These are phyloP conservation scores for Trichoderma harzianum DNA, from an alignment of 2,329 filamentous ascomycete species.

Conservation along the genomic window DNA sequence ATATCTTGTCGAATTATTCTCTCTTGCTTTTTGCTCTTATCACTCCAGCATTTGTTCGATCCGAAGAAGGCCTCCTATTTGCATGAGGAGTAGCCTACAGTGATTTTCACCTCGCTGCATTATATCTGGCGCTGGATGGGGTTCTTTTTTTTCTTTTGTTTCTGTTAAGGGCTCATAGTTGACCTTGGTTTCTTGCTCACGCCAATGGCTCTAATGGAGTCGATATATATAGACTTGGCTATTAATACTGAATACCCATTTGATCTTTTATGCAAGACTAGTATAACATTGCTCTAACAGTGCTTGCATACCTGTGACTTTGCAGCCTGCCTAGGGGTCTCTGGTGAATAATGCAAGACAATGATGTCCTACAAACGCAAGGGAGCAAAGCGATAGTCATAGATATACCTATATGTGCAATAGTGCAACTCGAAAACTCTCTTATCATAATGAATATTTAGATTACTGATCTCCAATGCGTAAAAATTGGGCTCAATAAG, in stretches of 20 bases:
- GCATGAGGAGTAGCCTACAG: not conserved
- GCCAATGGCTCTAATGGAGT: not conserved
- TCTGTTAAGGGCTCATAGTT: not conserved
- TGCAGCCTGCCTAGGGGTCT: not conserved
- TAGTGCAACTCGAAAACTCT: not conserved
- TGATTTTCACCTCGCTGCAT: not conserved
- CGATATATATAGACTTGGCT: not conserved
- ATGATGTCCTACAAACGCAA: not conserved
- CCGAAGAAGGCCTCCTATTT: not conserved
- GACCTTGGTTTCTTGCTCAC: not conserved
- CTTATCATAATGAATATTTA: not conserved
- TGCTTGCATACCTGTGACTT: not conserved
- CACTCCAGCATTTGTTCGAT: not conserved
- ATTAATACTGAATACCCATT: not conserved
- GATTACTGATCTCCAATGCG: not conserved
- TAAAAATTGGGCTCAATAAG: not conserved
- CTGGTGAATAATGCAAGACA: not conserved
- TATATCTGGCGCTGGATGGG: not conserved
- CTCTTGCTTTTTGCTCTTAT: not conserved
- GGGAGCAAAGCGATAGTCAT: not conserved
- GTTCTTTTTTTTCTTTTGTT: not conserved
- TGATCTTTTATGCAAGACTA: not conserved
- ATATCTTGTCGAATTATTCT: not conserved
- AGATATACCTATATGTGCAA: not conserved
- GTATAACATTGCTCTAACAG: not conserved